Evolutionary conservation across 1,284 basidiomycete genomes (phyloP).

Genomic region (Tylopilus sp.): DNA sequence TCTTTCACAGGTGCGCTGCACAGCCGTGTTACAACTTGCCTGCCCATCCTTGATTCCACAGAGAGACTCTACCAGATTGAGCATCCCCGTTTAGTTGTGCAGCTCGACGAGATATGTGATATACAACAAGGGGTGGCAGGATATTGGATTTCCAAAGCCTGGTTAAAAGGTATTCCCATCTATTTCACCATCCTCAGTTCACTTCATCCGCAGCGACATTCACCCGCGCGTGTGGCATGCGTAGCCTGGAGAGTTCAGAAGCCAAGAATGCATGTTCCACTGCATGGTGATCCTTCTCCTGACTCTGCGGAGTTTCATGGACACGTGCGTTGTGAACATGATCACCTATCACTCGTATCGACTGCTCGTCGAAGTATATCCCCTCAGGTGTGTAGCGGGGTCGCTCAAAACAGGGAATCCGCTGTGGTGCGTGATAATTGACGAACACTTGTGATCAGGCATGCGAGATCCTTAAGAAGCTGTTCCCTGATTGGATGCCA

Average conservation of each 20-base stretch:
- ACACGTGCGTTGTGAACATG: conserved; percentile 71
- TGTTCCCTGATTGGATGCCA: conserved; percentile 67
- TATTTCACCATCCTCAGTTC: conserved; percentile 9
- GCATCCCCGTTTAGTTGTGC: conserved; percentile 56
- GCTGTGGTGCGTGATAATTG: conserved; percentile 18
- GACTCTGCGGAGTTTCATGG: conserved; percentile 50
- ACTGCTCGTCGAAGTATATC: conserved; percentile 60
- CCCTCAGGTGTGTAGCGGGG: conserved; percentile 40
- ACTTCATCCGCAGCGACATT: conserved; percentile 13
- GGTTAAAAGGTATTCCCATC: conserved; percentile 60
- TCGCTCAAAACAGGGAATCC: conserved; percentile 9
- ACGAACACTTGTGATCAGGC: conserved; percentile 42
- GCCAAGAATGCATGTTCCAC: conserved; percentile 67
- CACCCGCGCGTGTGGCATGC: conserved; percentile 10
- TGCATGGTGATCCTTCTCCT: conserved; percentile 59
- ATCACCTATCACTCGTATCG: conserved; percentile 49
- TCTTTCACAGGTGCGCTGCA: conserved; percentile 54
- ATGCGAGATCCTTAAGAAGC: conserved; percentile 45
- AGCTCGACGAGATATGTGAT: conserved; percentile 51
- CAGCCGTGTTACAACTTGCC: neutral
- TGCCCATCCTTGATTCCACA: conserved; percentile 30
- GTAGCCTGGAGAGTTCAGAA: conserved; percentile 67
- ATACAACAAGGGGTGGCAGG: conserved; percentile 43
- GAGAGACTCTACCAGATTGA: conserved; percentile 64
- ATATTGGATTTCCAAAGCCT: conserved; percentile 73